phyloP scores from a whole-genome alignment of 768 basidiomycete species.

The Amanita phalloides region DNA sequence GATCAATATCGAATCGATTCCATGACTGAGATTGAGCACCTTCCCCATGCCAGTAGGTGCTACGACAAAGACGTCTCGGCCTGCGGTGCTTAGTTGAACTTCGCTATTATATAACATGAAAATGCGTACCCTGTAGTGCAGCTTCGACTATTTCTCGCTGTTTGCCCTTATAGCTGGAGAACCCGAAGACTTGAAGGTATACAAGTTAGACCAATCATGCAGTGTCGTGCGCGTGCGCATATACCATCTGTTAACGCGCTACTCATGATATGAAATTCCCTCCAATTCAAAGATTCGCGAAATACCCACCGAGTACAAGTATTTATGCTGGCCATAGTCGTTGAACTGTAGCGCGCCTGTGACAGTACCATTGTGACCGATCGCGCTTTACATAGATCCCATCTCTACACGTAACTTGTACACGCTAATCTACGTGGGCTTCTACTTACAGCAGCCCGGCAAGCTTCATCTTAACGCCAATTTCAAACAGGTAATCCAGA shows the following conservation, averaged over 20 bases:
- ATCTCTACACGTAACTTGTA: neutral
- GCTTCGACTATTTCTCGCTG: constrained; percentile 70
- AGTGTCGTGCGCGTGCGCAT: neutral
- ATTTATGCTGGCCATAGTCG: neutral
- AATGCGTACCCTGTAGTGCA: constrained; percentile 43
- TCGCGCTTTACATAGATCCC: constrained; percentile 8
- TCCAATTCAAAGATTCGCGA: neutral
- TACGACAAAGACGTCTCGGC: constrained; percentile 64
- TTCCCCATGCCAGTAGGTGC: constrained; percentile 90
- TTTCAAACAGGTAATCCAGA: constrained; percentile 85
- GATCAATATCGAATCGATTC: neutral
- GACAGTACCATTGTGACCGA: constrained; percentile 11
- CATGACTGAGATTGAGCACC: constrained; percentile 23
- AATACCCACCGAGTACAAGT: constrained; percentile 1
- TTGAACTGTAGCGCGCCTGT: neutral
- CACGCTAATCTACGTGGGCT: neutral
- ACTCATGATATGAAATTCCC: neutral
- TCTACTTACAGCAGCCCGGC: constrained; percentile 28
- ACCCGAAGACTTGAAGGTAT: constrained; percentile 48
- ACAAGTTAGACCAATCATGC: neutral
- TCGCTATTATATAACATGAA: neutral
- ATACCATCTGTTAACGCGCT: neutral
- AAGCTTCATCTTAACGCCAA: constrained; percentile 73
- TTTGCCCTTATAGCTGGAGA: constrained; percentile 60
- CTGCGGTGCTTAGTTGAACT: constrained; percentile 20